Evolutionary conservation across 2,329 filamentous ascomycete genomes (phyloP).

Genomic region (Aspergillus fructus): DNA sequence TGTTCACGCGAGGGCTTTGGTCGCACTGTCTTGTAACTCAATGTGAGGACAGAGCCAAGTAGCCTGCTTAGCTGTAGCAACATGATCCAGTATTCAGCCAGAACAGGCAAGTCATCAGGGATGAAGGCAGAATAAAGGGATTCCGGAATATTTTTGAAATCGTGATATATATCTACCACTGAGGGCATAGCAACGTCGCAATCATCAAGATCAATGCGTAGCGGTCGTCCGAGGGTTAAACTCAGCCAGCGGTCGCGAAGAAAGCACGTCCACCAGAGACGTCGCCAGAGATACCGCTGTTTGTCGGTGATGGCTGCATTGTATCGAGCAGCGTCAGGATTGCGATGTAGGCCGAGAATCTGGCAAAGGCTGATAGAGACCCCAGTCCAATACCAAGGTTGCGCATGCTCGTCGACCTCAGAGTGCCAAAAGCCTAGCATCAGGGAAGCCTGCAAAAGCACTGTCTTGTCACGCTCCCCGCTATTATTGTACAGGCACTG

Average conservation of each 20-base stretch:
- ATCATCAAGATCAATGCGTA: constrained; percentile 40
- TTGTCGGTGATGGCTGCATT: constrained; percentile 22
- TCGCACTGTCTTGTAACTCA: constrained; percentile 24
- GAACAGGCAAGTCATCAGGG: constrained; percentile 20
- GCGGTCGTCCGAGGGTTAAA: constrained; percentile 40
- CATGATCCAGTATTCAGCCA: constrained; percentile 28
- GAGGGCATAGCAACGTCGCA: constrained; percentile 36
- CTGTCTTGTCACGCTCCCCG: constrained; percentile 40
- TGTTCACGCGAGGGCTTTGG: constrained; percentile 17
- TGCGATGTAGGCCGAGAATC: constrained; percentile 44
- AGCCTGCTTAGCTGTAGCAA: constrained; percentile 27
- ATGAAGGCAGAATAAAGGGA: constrained; percentile 16
- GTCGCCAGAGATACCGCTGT: constrained; percentile 34
- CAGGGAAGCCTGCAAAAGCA: constrained; percentile 45
- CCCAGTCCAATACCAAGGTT: constrained; percentile 50
- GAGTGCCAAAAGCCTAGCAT: constrained; percentile 46
- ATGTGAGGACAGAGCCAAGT: constrained; percentile 24
- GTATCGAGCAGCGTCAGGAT: constrained; percentile 15
- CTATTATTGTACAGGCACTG: constrained; percentile 31
- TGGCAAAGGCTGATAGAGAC: constrained; percentile 46
- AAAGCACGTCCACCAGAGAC: constrained; percentile 44
- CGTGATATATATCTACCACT: constrained; percentile 26
- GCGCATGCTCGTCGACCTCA: constrained; percentile 41
- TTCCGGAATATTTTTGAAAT: constrained; percentile 16
- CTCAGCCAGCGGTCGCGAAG: constrained; percentile 44